Evolutionary conservation across 148 eudicot genomes (phyloP).

Genomic region (Fagopyrum homotropicum): DNA sequence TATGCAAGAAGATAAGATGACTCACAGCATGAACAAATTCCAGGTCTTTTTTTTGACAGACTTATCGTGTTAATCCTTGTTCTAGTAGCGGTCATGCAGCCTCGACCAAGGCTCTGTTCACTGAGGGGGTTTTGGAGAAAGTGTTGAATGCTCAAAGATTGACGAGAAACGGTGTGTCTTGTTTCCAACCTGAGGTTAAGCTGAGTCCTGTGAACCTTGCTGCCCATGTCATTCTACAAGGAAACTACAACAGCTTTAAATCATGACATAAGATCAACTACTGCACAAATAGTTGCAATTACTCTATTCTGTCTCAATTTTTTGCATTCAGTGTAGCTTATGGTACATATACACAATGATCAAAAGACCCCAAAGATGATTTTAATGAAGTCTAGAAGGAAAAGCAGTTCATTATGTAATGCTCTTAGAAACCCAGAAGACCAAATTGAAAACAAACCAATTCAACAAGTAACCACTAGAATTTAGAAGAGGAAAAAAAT

Average conservation of each 20-base stretch:
- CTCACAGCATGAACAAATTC: not conserved
- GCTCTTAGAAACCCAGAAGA: slow-evolving; percentile 50
- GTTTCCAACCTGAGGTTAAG: not conserved
- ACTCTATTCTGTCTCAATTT: too few relatives aligned
- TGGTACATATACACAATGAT: too few relatives aligned
- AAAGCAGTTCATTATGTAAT: not conserved
- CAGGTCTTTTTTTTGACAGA: not conserved
- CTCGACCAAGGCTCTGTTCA: not conserved
- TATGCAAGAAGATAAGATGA: not conserved
- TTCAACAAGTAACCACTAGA: not conserved
- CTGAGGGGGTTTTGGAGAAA: not conserved
- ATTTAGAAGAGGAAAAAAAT: too few relatives aligned
- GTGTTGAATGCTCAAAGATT: not conserved
- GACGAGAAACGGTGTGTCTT: not conserved
- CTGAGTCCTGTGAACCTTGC: not conserved
- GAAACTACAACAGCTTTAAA: not conserved
- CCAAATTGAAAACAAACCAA: not conserved
- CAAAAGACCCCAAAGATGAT: too few relatives aligned
- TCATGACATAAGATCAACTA: not conserved
- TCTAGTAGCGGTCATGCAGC: not conserved
- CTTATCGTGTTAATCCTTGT: not conserved
- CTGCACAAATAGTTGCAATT: slow-evolving; percentile 10
- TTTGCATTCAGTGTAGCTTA: too few relatives aligned
- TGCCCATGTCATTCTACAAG: not conserved
- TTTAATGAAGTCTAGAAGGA: too few relatives aligned